phyloP scores from a whole-genome alignment of 2,329 filamentous ascomycete species.

The Alternaria longipes region DNA sequence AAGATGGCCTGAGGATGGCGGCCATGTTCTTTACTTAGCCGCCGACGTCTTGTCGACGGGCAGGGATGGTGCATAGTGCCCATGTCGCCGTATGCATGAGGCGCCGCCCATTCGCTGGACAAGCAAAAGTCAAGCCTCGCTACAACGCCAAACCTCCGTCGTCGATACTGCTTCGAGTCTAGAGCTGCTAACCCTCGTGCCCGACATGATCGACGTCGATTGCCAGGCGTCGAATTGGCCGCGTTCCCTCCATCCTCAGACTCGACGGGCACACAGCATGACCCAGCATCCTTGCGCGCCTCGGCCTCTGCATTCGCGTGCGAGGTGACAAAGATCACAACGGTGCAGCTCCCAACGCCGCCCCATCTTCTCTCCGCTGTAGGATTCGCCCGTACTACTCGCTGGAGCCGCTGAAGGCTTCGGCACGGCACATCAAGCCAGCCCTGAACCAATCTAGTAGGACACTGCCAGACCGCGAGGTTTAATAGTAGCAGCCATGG shows the following conservation, averaged over 20 bases:
- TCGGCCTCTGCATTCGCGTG: slow-evolving; percentile 13
- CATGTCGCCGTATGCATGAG: slow-evolving; percentile 19
- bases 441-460: slow-evolving; percentile 16
- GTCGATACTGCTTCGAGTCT: slow-evolving; percentile 13
- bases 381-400: slow-evolving; percentile 34
- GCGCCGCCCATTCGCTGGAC: slow-evolving; percentile 30
- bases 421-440: slow-evolving; percentile 28
- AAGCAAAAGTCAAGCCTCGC: slow-evolving; percentile 28
- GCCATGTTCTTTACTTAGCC: slow-evolving; percentile 23
- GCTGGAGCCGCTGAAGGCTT: slow-evolving; percentile 48
- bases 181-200: slow-evolving; percentile 16
- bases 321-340: slow-evolving; percentile 28
- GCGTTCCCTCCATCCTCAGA: slow-evolving; percentile 22
- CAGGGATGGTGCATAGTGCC: slow-evolving; percentile 22
- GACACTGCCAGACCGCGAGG: slow-evolving; percentile 4
- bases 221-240: slow-evolving; percentile 31
- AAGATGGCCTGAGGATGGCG: slow-evolving; percentile 2
- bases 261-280: slow-evolving; percentile 18
- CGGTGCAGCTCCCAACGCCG: slow-evolving; percentile 18
- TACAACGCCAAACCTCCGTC: slow-evolving; percentile 24
- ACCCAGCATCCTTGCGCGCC: slow-evolving; percentile 22
- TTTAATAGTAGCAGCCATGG: slow-evolving; percentile 24
- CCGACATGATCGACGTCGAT: slow-evolving; percentile 25
- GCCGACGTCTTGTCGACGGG: slow-evolving; percentile 18
- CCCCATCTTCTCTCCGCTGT: slow-evolving; percentile 21